Evolutionary conservation across 2,329 filamentous ascomycete genomes (phyloP), one percentile per base, ranked within the genome.

Genomic region (Arthroderma sp.): DNA sequence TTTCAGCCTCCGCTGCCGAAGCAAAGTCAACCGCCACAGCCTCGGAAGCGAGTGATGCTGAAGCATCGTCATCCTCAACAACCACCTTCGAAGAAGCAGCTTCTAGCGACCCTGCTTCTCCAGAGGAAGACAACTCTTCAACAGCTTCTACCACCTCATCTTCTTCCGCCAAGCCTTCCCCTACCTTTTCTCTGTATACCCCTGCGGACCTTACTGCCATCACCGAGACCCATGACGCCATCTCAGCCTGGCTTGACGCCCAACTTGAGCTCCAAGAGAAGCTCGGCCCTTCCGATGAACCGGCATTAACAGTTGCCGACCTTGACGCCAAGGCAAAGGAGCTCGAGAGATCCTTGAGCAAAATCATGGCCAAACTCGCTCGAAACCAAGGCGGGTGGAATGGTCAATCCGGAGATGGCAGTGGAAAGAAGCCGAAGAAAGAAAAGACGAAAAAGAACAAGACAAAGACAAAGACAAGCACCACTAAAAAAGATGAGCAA

Each of bases 231-330:
- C 76, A 80, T 56, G 73, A 77, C 29, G 72, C 75, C 9, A 77
- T 80, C 11, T 67, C 73, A 10, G 69, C 73, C 15, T 98, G 89
- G 89, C 71, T 98, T 15, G 74, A 79, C 30, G 75, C 82, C 51
- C 81, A 83, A 58, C 65, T 84, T 40, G 68, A 72, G 2, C 73
- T 75, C 53, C 89, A 96, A 63, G 75, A 79, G 29, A 80, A 77
- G 53, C 75, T 94, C 3, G 67, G 73, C 10, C 65, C 71, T 1
- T 78, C 79, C 2, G 84, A 85, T 6, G 80, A 96, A 52, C 84
- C 86, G 0, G 80, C 80, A 5, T 70, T 94, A 6, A 73, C 81
- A 0, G 68, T 79, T 52, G 80, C 81, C 57, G 88, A 94, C 29
- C 63, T 94, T 29, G 68, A 78, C 47, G 71, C 70, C 27, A 82